Conservation (phyloP, 108 stramenopile genomes). For the Skeletonema menzelii region DNA sequence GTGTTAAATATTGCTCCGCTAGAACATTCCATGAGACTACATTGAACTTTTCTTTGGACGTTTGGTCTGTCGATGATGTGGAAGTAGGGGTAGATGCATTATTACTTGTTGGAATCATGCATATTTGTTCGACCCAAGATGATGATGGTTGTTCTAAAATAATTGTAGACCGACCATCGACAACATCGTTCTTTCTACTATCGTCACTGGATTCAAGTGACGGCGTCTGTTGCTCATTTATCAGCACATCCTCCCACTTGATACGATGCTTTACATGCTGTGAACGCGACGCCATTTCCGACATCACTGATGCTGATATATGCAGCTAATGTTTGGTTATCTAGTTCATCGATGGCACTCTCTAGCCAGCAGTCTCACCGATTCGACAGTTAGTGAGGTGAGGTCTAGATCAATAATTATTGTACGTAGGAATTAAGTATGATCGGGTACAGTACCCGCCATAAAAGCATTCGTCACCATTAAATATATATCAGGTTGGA, state of each 20-base stretch:
- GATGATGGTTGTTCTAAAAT: background rate
- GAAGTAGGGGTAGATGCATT: background rate
- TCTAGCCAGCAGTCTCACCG: too few relatives aligned
- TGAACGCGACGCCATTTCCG: background rate
- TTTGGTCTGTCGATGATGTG: background rate
- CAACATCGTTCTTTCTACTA: background rate
- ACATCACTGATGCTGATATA: background rate
- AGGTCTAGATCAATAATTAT: too few relatives aligned
- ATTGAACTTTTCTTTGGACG: slow-evolving; percentile 27
- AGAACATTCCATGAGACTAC: slow-evolving; percentile 78
- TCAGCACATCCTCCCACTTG: background rate
- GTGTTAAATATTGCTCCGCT: slow-evolving; percentile 73
- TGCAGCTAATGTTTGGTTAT: too few relatives aligned
- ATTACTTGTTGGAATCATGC: background rate
- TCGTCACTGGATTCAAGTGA: background rate
- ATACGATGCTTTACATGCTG: background rate
- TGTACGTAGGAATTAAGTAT: too few relatives aligned
- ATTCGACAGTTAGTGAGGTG: too few relatives aligned
- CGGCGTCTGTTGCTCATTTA: background rate
- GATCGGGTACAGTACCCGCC: too few relatives aligned
- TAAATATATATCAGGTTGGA: too few relatives aligned
- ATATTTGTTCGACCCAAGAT: slow-evolving; percentile 3
- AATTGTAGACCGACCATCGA: background rate
- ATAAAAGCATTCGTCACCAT: too few relatives aligned
- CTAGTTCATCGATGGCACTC: too few relatives aligned